Percentiles rank a stretch among this genome's conserved stretches.
phyloP scores from a whole-genome alignment of 2,329 filamentous ascomycete species.

The Fusarium nisikadoi region DNA sequence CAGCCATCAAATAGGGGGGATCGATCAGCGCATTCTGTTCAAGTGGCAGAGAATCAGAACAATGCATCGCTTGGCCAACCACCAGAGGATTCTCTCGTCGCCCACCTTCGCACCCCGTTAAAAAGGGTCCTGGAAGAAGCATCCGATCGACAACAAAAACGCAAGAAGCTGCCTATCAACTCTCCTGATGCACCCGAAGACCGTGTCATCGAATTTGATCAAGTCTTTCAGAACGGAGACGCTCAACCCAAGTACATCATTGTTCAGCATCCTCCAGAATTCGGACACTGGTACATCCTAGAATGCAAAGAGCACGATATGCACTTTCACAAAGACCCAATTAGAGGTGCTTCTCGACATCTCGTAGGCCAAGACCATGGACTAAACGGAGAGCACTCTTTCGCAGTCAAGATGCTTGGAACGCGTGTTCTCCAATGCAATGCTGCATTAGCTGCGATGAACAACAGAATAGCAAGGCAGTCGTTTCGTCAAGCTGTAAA shows the following conservation, averaged over 20 bases:
- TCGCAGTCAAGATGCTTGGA: background rate
- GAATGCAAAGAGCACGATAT: slow-evolving; percentile 6
- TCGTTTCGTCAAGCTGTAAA: accelerated
- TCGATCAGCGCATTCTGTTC: accelerated
- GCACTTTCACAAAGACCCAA: background rate
- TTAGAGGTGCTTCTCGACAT: background rate
- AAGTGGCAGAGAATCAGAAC: background rate
- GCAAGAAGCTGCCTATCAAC: background rate
- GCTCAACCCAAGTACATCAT: slow-evolving; percentile 4
- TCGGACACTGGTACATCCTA: slow-evolving; percentile 9
- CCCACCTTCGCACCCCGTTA: background rate
- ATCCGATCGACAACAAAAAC: background rate
- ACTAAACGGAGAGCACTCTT: accelerated
- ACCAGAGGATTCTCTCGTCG: accelerated
- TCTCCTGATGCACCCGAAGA: accelerated
- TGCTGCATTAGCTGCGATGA: accelerated
- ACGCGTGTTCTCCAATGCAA: background rate
- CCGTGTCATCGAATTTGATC: background rate
- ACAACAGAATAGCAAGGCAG: background rate
- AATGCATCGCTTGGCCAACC: background rate
- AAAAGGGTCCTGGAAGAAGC: accelerated
- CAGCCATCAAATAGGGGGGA: accelerated
- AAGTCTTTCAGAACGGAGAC: slow-evolving; percentile 18
- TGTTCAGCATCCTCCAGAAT: background rate
- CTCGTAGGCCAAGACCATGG: accelerated